Conservation (phyloP, 2,329 filamentous ascomycete species). For the Fusarium kyushuense region DNA sequence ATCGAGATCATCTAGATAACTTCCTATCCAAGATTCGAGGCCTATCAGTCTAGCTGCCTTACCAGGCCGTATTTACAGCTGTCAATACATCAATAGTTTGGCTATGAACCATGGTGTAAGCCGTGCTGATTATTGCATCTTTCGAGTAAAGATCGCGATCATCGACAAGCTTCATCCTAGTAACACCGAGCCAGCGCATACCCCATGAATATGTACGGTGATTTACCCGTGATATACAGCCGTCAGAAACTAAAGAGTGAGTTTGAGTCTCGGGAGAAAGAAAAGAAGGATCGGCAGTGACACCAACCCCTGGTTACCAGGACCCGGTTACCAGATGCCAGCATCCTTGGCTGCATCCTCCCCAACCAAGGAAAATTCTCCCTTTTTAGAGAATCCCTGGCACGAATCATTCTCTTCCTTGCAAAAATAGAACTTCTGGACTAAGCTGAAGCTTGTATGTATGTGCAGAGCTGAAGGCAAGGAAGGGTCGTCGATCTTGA, state of each 20-base stretch:
- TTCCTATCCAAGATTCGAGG: not conserved
- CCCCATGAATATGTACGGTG: not conserved
- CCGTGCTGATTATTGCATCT: not conserved
- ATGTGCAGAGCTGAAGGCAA: not conserved
- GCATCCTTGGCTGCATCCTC: conserved; percentile 21
- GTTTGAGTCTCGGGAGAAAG: not conserved
- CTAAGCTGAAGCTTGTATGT: not conserved
- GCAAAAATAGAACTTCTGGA: conserved; percentile 1
- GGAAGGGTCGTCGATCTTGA: not conserved
- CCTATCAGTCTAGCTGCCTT: not conserved
- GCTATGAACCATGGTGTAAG: not conserved
- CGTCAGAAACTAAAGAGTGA: not conserved
- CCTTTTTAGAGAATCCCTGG: not conserved
- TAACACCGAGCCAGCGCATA: not conserved
- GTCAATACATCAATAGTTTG: not conserved
- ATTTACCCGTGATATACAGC: not conserved
- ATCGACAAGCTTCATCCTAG: not conserved
- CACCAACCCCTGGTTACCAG: not conserved
- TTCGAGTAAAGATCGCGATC: not conserved
- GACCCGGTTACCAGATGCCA: not conserved
- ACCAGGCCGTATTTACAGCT: not conserved
- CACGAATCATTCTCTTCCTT: not conserved
- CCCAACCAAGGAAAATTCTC: not conserved
- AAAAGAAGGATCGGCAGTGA: not conserved
- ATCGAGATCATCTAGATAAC: not conserved